phyloP scores from a whole-genome alignment of 495 filamentous ascomycete species.

The Rhizodiscina lignyota region DNA sequence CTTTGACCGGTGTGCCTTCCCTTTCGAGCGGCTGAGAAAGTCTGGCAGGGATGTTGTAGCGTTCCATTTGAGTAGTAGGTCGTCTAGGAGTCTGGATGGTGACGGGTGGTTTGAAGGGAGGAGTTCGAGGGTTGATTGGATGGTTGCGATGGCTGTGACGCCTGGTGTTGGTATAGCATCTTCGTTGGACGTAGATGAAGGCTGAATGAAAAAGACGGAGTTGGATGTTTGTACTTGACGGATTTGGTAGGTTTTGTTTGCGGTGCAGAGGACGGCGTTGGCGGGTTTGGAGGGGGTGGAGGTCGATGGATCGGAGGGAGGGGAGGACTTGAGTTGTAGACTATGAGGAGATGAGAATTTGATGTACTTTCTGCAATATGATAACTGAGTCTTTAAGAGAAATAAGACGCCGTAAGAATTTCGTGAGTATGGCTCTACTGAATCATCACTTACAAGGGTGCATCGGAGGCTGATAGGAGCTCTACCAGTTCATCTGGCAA shows the following conservation, averaged over 20 bases:
- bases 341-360: conserved; percentile 26
- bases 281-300: conserved; percentile 20
- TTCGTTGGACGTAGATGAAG: conserved; percentile 16
- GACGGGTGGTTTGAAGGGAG: conserved; percentile 3
- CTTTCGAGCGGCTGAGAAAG: not conserved
- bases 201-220: conserved; percentile 52
- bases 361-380: no score
- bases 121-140: conserved; percentile 55
- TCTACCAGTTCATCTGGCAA: conserved; percentile 58
- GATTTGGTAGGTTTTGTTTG: conserved; percentile 54
- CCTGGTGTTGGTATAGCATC: conserved; percentile 21
- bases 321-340: conserved; percentile 43
- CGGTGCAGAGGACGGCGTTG: conserved; percentile 55
- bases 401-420: no score
- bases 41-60: not conserved
- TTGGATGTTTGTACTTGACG: conserved; percentile 90
- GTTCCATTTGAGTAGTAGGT: not conserved
- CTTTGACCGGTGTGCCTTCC: conserved; percentile 5
- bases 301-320: conserved; percentile 16
- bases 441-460: conserved; percentile 1
- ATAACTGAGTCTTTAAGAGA: no score
- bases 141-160: conserved; percentile 49
- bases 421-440: conserved; percentile 1
- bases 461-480: conserved; percentile 24
- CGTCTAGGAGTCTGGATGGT: not conserved